Base-by-base conservation (phyloP, 2,329 filamentous ascomycete species). In the Coniochaeta ligniaria region DNA sequence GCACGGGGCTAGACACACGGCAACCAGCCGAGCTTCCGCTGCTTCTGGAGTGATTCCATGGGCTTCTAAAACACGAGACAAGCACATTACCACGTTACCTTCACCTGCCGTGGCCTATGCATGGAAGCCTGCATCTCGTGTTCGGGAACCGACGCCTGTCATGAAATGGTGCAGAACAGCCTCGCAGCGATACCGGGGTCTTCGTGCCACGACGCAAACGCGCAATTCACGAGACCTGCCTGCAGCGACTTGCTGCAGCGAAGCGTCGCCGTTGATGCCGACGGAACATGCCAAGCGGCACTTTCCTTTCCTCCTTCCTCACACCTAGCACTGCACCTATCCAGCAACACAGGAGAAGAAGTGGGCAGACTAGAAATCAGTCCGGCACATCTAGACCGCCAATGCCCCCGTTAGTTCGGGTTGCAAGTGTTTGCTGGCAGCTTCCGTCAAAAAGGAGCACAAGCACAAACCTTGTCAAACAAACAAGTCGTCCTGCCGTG, bases 1-100 rank as follows among this genome's bases (percentile, higher is more conserved):
- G 60, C 61, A 38, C 52, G 28, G 38, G 57, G 16, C 54, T 58
- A 57, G 35, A 59, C 60, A 57, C 17, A n/a, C 55, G 33, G 55
- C 55, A n/a, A 17, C 22, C 24, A 52, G 7, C 24, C 47, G 24
- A 4, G 20, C 43, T 47, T 24, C 24, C 24, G 24, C 47, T 43
- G 35, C 36, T 45, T 38, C 36, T 12, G 9, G n/a, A 38, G 20
- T 17, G 12, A 31, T 52, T 28, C 24, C 17, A 26, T 22, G 41
- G 20, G 2, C 28, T 43, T 22, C 43, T 47, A 24, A 12, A 47
- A 24, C 8, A 47, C 6, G 24, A 24, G 45, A 50, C 20, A 11
- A n/a, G 41, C 14, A n/a, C n/a, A 38, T 14, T 41, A n/a, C 17
- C 4, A 41, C 17, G 5, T 6, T 41, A n/a, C 38, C 17, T 41